Evolutionary conservation across 805 yeast genomes (phyloP).

Genomic region (Torulaspora delbrueckii): DNA sequence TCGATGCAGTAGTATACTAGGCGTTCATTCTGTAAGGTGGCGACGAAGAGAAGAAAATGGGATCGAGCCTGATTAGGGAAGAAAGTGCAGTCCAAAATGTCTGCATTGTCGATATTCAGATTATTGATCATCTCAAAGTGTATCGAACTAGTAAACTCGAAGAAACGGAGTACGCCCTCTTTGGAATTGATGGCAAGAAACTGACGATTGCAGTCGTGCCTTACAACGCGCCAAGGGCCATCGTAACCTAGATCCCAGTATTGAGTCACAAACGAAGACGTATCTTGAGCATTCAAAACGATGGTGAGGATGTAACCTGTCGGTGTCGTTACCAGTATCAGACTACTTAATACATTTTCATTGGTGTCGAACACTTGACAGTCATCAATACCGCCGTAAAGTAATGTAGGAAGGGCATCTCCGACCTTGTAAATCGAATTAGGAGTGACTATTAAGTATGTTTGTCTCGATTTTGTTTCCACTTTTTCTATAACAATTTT

Average conservation of each 20-base stretch:
- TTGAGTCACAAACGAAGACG: constrained; percentile 16
- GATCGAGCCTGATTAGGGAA: constrained; percentile 12
- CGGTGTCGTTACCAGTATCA: constrained; percentile 14
- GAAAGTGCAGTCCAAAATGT: constrained; percentile 17
- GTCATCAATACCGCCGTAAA: constrained; percentile 19
- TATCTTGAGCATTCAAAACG: constrained; percentile 1
- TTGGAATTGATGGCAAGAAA: constrained; percentile 18
- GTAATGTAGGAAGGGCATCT: constrained; percentile 4
- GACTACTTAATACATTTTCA: constrained; percentile 4
- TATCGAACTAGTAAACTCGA: constrained; percentile 12
- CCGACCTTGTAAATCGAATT: constrained; percentile 19
- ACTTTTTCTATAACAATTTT: neutral
- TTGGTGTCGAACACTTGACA: constrained; percentile 13
- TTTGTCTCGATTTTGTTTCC: neutral
- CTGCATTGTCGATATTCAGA: constrained; percentile 17
- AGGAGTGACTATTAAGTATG: constrained; percentile 14
- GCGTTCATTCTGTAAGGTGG: constrained; percentile 18
- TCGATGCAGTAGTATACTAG: constrained; percentile 27
- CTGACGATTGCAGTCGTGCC: constrained; percentile 11
- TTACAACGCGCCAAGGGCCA: constrained; percentile 20
- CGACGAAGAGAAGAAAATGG: constrained; percentile 21
- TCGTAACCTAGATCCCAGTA: constrained; percentile 20
- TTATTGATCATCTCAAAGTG: constrained; percentile 24
- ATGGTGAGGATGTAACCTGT: constrained; percentile 20
- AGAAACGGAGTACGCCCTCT: constrained; percentile 22